Percentiles rank a stretch among this genome's conserved stretches.
Conservation (phyloP, 768 basidiomycete species). For the Rhizopogon sp. region DNA sequence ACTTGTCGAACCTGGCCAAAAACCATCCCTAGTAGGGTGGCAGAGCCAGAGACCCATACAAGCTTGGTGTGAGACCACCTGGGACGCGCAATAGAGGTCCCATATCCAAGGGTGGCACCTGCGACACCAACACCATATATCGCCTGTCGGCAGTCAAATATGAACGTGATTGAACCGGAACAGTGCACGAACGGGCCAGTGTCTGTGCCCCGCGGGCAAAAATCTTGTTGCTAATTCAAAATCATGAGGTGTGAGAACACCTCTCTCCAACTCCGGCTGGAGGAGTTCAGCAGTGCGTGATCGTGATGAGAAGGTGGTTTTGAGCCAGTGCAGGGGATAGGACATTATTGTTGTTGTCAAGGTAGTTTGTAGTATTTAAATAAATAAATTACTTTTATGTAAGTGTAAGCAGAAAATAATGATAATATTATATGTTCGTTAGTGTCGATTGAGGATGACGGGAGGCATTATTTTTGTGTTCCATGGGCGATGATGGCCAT, state of each 20-base stretch:
- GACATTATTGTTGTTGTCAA: conserved; percentile 15
- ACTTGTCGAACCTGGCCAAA: conserved; percentile 29
- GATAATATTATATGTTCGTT: background rate
- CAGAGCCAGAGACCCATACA: conserved; percentile 17
- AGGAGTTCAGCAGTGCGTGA: conserved; percentile 25
- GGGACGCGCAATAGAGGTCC: conserved; percentile 21
- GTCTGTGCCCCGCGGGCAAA: conserved; percentile 43
- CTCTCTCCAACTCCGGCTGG: conserved; percentile 25
- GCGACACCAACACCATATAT: conserved; percentile 18
- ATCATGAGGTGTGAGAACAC: conserved; percentile 36
- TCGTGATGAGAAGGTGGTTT: conserved; percentile 40
- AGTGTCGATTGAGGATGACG: too few relatives aligned
- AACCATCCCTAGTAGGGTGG: conserved; percentile 23
- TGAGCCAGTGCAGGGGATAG: conserved; percentile 33
- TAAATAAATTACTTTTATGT: background rate
- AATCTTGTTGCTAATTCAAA: conserved; percentile 51
- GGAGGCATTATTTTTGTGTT: too few relatives aligned
- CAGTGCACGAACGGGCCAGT: conserved; percentile 36
- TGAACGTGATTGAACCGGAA: conserved; percentile 2
- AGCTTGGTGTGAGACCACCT: conserved; percentile 22
- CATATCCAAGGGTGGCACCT: conserved; percentile 22
- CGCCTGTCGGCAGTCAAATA: conserved; percentile 6
- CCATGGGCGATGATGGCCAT: too few relatives aligned
- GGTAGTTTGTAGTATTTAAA: background rate
- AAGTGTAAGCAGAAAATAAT: background rate